These are phyloP conservation scores for Naganishia cerealis DNA, from an alignment of 1,284 basidiomycete species.

Conservation along the genomic window DNA sequence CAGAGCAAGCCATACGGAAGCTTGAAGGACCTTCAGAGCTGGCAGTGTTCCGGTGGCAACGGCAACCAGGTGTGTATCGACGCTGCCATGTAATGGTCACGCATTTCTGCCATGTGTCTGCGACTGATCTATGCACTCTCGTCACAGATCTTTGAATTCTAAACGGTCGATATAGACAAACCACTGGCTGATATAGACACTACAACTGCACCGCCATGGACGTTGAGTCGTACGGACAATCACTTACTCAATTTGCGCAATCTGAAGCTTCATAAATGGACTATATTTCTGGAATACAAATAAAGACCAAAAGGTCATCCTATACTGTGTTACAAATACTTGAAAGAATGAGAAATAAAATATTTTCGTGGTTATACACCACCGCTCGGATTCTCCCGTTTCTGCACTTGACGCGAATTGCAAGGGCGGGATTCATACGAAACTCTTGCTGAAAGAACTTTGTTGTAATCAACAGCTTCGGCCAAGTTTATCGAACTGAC, in stretches of 20 bases:
- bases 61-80: slow-evolving; percentile 17
- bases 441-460: neutral
- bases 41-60: slow-evolving; percentile 23
- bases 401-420: no score
- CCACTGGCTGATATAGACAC: neutral
- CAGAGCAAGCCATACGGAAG: slow-evolving; percentile 24
- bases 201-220: neutral
- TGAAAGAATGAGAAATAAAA: slow-evolving; percentile 1
- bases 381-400: no score
- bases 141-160: slow-evolving; percentile 20
- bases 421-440: no score
- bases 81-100: neutral
- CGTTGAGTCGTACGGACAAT: slow-evolving; percentile 1
- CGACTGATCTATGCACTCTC: neutral
- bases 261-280: neutral
- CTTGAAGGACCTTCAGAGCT: slow-evolving; percentile 24
- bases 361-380: neutral
- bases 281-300: neutral
- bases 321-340: slow-evolving; percentile 6
- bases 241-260: neutral
- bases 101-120: neutral
- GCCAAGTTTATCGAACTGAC: neutral
- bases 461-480: neutral
- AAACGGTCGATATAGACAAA: neutral
- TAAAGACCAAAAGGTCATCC: neutral